Percentiles rank a stretch among this genome's conserved stretches.
Evolutionary conservation across 2,329 filamentous ascomycete genomes (phyloP).

Genomic region (Ophidiomyces ophidiicola): DNA sequence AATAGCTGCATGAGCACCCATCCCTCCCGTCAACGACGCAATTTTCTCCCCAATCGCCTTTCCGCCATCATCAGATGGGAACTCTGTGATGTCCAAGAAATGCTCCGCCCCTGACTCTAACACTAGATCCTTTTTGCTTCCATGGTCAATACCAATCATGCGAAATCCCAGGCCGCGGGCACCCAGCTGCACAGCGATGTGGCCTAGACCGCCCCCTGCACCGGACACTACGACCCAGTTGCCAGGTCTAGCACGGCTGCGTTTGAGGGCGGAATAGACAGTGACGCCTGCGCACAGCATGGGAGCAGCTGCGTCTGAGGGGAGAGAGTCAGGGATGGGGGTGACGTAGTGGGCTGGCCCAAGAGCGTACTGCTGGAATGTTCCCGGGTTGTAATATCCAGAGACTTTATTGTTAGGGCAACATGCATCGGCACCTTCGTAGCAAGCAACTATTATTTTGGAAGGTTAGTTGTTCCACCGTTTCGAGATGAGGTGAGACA

Average conservation of each 20-base stretch:
- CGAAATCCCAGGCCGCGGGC: slow-evolving; percentile 49
- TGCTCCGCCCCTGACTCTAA: slow-evolving; percentile 52
- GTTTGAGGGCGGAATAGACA: slow-evolving; percentile 53
- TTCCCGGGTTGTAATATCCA: slow-evolving; percentile 57
- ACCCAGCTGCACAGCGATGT: slow-evolving; percentile 51
- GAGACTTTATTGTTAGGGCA: slow-evolving; percentile 48
- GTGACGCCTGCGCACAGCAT: slow-evolving; percentile 58
- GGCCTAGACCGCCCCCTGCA: slow-evolving; percentile 53
- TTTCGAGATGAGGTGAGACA: not conserved
- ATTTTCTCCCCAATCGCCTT: slow-evolving; percentile 43
- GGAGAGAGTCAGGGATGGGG: slow-evolving; percentile 51
- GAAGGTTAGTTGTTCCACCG: not conserved
- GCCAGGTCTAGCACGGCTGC: slow-evolving; percentile 46
- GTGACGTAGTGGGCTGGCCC: slow-evolving; percentile 57
- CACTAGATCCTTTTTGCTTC: slow-evolving; percentile 47
- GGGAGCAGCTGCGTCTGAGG: slow-evolving; percentile 51
- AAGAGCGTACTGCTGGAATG: slow-evolving; percentile 59
- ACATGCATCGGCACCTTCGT: slow-evolving; percentile 42
- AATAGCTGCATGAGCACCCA: slow-evolving; percentile 50
- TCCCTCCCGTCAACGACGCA: slow-evolving; percentile 41
- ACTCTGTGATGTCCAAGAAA: slow-evolving; percentile 51
- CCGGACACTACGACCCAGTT: slow-evolving; percentile 50
- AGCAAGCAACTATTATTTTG: slow-evolving; percentile 34
- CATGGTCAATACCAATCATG: slow-evolving; percentile 54
- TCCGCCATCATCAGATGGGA: slow-evolving; percentile 36